A percentile compares a stretch with the other conserved stretches of the same genome.
These are phyloP conservation scores for Neonectria magnoliae DNA, from an alignment of 2,329 filamentous ascomycete genomes.

Conservation along the genomic window DNA sequence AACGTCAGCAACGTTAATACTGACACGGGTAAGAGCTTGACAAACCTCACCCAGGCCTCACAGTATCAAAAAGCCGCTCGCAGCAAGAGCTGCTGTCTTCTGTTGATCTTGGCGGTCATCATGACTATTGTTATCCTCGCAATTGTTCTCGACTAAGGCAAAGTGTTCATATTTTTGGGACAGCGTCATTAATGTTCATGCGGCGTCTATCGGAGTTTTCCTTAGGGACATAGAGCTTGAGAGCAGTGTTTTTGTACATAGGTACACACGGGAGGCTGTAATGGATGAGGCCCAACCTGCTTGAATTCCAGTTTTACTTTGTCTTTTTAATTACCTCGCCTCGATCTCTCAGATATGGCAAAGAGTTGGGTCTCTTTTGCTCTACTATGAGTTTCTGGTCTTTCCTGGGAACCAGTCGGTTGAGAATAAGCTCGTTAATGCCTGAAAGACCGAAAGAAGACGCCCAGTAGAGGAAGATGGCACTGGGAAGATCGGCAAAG, in stretches of 20 bases:
- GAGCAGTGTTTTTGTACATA: conserved; percentile 32
- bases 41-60: conserved; percentile 85
- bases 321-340: conserved; percentile 15
- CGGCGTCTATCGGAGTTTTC: conserved; percentile 41
- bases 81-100: conserved; percentile 91
- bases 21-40: conserved; percentile 85
- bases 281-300: conserved; percentile 21
- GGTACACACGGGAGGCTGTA: conserved; percentile 28
- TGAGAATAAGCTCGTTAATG: conserved; percentile 47
- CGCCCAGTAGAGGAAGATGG: conserved; percentile 54
- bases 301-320: conserved; percentile 27
- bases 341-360: conserved; percentile 38
- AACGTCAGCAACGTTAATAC: conserved; percentile 87
- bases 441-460: conserved; percentile 49
- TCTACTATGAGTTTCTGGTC: conserved; percentile 27
- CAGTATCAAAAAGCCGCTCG: conserved; percentile 95
- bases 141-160: conserved; percentile 74
- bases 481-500: conserved; percentile 50
- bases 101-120: conserved; percentile 89
- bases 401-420: conserved; percentile 33
- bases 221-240: conserved; percentile 34
- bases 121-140: conserved; percentile 90
- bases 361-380: conserved; percentile 13
- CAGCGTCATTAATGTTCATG: conserved; percentile 25
- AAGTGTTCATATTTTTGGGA: conserved; percentile 27